Conservation (phyloP, 768 basidiomycete species). For the Naganishia vaughanmartiniae region DNA sequence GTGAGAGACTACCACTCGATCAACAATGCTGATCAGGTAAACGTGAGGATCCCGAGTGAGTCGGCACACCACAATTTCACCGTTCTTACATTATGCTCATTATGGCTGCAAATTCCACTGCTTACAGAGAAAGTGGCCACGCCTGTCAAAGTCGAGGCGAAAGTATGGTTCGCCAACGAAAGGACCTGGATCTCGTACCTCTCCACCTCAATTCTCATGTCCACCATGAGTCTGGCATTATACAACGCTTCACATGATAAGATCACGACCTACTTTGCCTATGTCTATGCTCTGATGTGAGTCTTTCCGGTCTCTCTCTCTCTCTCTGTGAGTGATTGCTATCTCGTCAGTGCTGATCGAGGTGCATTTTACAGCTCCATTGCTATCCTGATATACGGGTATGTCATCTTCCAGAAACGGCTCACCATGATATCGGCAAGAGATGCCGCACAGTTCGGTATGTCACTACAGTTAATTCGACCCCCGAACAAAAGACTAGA, state of each 20-base stretch:
- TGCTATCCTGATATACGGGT: slow-evolving; percentile 72
- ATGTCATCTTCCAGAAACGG: slow-evolving; percentile 77
- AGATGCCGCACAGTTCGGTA: slow-evolving; percentile 86
- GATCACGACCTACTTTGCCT: slow-evolving; percentile 73
- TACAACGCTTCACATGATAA: slow-evolving; percentile 72
- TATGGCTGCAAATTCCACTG: neutral
- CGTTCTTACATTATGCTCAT: neutral
- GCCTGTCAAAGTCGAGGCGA: slow-evolving; percentile 77
- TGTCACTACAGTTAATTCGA: slow-evolving; percentile 36
- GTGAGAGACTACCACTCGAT: slow-evolving; percentile 46
- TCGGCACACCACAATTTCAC: neutral
- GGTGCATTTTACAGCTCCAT: slow-evolving; percentile 45
- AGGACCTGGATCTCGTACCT: slow-evolving; percentile 86
- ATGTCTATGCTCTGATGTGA: slow-evolving; percentile 76
- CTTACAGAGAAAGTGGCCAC: slow-evolving; percentile 45
- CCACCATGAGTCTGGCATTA: slow-evolving; percentile 77
- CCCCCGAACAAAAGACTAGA: neutral
- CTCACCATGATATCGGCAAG: slow-evolving; percentile 85
- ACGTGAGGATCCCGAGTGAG: slow-evolving; percentile 42
- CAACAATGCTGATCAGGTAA: slow-evolving; percentile 33
- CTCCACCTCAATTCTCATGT: slow-evolving; percentile 76
- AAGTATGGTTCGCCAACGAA: slow-evolving; percentile 98
- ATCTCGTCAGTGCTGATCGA: neutral
- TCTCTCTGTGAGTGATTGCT: neutral
- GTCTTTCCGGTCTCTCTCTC: slow-evolving; percentile 42